phyloP scores from a whole-genome alignment of 176 grass and related monocot species.

The Neostapfia colusana region DNA sequence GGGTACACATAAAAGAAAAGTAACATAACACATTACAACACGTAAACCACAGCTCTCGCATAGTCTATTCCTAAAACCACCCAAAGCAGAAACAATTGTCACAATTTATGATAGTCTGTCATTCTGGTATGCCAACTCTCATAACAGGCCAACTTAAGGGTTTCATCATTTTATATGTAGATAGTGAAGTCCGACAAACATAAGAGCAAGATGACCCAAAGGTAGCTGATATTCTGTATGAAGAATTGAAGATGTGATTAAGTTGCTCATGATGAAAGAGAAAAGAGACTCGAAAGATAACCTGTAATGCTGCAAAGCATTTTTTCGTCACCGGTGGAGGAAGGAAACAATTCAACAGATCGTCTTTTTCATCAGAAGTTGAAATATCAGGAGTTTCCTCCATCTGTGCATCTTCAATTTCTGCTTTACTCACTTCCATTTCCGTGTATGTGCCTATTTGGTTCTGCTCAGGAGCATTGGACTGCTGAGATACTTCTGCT shows the following conservation, averaged over 20 bases:
- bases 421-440: conserved; percentile 46
- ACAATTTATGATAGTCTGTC: background rate
- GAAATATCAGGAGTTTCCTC: conserved; percentile 62
- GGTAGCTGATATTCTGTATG: background rate
- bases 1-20: background rate
- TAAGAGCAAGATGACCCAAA: background rate
- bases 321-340: conserved; percentile 55
- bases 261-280: background rate
- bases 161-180: background rate
- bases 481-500: conserved; percentile 51
- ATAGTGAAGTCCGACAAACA: background rate
- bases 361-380: conserved; percentile 48
- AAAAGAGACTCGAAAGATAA: conserved; percentile 24
- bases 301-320: conserved; percentile 75
- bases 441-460: conserved; percentile 43
- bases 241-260: conserved; percentile 8
- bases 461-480: conserved; percentile 51
- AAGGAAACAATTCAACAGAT: conserved; percentile 64
- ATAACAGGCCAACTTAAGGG: background rate
- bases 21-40: background rate
- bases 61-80: conserved; percentile 8
- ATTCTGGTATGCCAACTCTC: too few species aligned
- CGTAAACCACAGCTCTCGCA: background rate
- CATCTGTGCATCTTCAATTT: conserved; percentile 52
- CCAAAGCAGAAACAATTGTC: background rate